These are phyloP conservation scores for Skeletonema costatum DNA, from an alignment of 108 stramenopile species.

Conservation along the genomic window DNA sequence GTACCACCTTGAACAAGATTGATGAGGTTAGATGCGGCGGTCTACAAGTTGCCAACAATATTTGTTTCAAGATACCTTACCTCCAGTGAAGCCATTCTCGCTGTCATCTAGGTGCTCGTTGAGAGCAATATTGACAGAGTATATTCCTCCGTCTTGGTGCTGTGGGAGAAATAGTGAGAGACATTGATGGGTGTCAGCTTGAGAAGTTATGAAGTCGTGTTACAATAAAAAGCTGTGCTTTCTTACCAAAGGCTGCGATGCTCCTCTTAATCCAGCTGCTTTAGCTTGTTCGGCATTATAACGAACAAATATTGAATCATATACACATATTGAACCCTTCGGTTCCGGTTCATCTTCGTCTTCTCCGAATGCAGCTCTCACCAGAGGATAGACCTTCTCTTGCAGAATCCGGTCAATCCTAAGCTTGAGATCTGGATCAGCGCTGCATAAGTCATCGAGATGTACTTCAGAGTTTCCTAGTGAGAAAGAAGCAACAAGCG, in stretches of 20 bases:
- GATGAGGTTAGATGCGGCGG: too few species aligned
- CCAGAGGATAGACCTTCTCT: constrained; percentile 56
- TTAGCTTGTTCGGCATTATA: constrained; percentile 67
- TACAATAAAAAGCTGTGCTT: too few species aligned
- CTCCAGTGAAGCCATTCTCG: constrained; percentile 50
- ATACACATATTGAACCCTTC: constrained; percentile 48
- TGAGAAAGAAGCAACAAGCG: too few species aligned
- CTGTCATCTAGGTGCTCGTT: constrained; percentile 33
- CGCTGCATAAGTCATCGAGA: constrained; percentile 37
- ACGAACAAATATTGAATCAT: constrained; percentile 73
- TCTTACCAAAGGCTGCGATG: constrained; percentile 57
- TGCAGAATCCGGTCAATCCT: constrained; percentile 34
- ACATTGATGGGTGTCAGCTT: too few species aligned
- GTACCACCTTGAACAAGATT: constrained; percentile 42
- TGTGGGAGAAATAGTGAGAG: too few species aligned
- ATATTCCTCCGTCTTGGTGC: constrained; percentile 70
- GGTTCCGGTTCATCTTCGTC: constrained; percentile 13
- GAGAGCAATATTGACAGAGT: constrained; percentile 70
- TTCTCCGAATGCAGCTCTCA: constrained; percentile 51
- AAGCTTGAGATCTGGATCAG: constrained; percentile 25
- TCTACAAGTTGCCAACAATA: too few species aligned
- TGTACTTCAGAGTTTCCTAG: constrained; percentile 39
- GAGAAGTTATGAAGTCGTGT: too few species aligned
- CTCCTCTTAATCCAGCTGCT: constrained; percentile 31
- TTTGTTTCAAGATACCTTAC: too few species aligned